A percentile compares a stretch with the other conserved stretches of the same genome.
Conservation (phyloP, 2,329 filamentous ascomycete species). For the Chaetomium sp. region DNA sequence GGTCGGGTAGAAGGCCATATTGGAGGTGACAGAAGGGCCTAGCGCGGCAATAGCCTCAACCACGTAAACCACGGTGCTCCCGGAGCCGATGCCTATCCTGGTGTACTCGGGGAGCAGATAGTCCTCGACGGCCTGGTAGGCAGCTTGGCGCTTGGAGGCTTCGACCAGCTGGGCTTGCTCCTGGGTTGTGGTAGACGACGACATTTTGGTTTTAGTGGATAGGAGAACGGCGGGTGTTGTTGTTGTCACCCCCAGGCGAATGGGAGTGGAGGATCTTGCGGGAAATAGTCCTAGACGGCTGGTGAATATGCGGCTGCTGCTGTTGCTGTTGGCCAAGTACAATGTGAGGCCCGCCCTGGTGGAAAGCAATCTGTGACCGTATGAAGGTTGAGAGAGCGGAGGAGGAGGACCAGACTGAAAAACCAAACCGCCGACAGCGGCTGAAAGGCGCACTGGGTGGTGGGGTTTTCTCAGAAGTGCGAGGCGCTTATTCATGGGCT, state of each 20-base stretch:
- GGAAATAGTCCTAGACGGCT: too few species aligned
- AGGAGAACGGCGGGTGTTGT: not conserved
- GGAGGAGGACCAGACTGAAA: not conserved
- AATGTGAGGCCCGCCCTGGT: not conserved
- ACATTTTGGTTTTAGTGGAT: conserved; percentile 25
- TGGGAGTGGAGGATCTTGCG: not conserved
- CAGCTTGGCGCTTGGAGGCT: conserved; percentile 67
- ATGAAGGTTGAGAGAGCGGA: not conserved
- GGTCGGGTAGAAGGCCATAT: conserved; percentile 84
- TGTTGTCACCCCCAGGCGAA: not conserved
- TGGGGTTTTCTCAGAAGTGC: conserved; percentile 1
- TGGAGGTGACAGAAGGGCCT: conserved; percentile 44
- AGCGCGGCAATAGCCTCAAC: conserved; percentile 70
- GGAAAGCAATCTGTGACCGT: not conserved
- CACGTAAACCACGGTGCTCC: conserved; percentile 76
- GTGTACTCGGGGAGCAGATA: conserved; percentile 58
- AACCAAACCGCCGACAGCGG: not conserved
- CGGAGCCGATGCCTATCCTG: conserved; percentile 73
- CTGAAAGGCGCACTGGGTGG: conserved; percentile 2
- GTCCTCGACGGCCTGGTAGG: conserved; percentile 65
- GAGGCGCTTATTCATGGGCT: conserved; percentile 7
- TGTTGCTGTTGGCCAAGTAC: too few species aligned
- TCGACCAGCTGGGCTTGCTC: conserved; percentile 47
- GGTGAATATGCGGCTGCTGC: too few species aligned
- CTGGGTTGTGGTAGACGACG: conserved; percentile 21